Base-by-base conservation (phyloP, 768 basidiomycete genomes). In the Coprinellus aureogranulatus region DNA sequence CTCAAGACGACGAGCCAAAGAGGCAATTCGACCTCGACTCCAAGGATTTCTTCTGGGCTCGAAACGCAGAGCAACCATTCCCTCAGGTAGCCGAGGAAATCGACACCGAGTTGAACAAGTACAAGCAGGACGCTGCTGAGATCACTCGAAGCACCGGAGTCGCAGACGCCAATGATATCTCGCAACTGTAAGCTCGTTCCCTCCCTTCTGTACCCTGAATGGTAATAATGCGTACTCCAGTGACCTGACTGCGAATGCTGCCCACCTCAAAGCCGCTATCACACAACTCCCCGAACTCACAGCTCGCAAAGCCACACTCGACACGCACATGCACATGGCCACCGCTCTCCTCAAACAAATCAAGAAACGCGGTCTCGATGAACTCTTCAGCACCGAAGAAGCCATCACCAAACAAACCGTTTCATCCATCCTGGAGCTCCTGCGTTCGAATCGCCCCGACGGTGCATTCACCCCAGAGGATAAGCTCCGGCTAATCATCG, bases 291-390 rank as follows among this genome's bases (percentile, higher is more conserved):
- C 97, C 1, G 97, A 98, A 69, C 77, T 99, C 50, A 98, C 96
- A 3, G 94, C 97, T 3, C 85, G 97, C 41, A 99, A 99, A 67
- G 92, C 94, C 30, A 95, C 92, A 1, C 82, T 99, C 25, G 97
- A 99, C 70, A 94, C 95, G 2, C 97, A 99, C 69, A 98, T 99
- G 95, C 98, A 98, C 73, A 96, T 99, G 55, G 96, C 96, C 37
- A 97, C 95, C 12, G 90, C 95, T 18, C 75, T 99, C 10, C 77
- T 99, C 27, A 94, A 96, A 69, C 88, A 97, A 37, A 97, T 99
- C 76, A 98, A 98, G 75, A 87, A 87, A 58, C 85, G 97, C 34
- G 93, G 92, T 3, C 80, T 99, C 30, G 97, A 99, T 70, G 96
- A 96, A 66, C 79, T 99, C n/a, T 98, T 97, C 76, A 94, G 94